Percentiles rank a stretch among this genome's conserved stretches.
Conservation (phyloP, 2,329 filamentous ascomycete genomes). For the Pseudogymnoascus sp. region DNA sequence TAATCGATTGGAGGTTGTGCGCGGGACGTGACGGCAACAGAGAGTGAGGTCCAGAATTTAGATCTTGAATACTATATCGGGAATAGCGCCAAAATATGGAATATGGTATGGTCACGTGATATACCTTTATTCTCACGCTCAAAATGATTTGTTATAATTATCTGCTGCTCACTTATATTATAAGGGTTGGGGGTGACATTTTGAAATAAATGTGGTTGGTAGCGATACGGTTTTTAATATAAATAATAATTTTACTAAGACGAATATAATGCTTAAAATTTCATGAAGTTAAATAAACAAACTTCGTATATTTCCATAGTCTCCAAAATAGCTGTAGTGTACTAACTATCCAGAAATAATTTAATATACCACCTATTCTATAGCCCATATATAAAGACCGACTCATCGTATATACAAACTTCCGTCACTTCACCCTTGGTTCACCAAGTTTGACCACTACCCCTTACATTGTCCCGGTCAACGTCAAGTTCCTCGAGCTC, state of each 20-base stretch:
- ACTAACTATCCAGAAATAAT: background rate
- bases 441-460: slow-evolving; percentile 33
- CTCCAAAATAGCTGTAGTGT: background rate
- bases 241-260: background rate
- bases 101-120: background rate
- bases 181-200: background rate
- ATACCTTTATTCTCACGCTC: background rate
- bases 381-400: background rate
- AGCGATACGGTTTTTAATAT: background rate
- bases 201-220: background rate
- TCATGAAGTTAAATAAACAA: background rate
- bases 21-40: background rate
- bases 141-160: background rate
- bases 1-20: background rate
- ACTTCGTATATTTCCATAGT: background rate
- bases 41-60: slow-evolving; percentile 5
- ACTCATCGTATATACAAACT: background rate
- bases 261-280: background rate
- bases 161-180: background rate
- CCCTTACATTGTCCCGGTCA: slow-evolving; percentile 16
- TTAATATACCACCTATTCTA: background rate
- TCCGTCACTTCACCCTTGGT: slow-evolving; percentile 14
- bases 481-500: slow-evolving; percentile 23
- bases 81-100: background rate
- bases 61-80: background rate